Conservation (phyloP, 805 yeast genomes). For the Monosporozyma aquatica region DNA sequence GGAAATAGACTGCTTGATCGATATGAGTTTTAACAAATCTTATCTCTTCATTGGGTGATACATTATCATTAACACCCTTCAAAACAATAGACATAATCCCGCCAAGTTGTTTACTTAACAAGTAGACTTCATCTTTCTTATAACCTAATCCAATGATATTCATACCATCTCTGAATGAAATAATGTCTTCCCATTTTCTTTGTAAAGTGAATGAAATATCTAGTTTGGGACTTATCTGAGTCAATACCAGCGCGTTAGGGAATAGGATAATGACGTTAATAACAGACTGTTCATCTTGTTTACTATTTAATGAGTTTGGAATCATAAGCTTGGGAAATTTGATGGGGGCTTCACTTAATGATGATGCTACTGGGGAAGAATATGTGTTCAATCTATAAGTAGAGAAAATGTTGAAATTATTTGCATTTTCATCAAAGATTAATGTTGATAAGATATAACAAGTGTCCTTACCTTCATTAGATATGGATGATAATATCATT, state of each 20-base stretch:
- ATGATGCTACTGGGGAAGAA: conserved; percentile 16
- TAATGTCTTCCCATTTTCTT: conserved; percentile 73
- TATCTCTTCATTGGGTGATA: conserved; percentile 15
- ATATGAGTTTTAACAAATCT: conserved; percentile 58
- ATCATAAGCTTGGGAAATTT: conserved; percentile 11
- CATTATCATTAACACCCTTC: conserved; percentile 12
- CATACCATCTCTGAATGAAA: conserved; percentile 46
- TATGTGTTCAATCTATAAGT: conserved; percentile 56
- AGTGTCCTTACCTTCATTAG: conserved; percentile 25
- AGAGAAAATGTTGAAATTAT: conserved; percentile 49
- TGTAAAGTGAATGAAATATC: conserved; percentile 29
- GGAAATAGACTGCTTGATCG: conserved; percentile 71
- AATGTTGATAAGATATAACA: conserved; percentile 47
- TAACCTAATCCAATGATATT: conserved; percentile 51
- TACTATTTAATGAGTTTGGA: conserved; percentile 8
- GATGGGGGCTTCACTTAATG: background rate
- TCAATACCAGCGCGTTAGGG: conserved; percentile 51
- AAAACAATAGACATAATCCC: conserved; percentile 59
- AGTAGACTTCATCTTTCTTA: conserved; percentile 40
- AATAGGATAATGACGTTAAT: conserved; percentile 50
- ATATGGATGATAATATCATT: conserved; percentile 42
- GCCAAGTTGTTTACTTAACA: conserved; percentile 39
- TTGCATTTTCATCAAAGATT: conserved; percentile 35
- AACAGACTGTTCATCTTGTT: conserved; percentile 9
- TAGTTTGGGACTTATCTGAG: conserved; percentile 43